Percentiles rank a stretch among this genome's conserved stretches.
Conservation (phyloP, 2,329 filamentous ascomycete genomes). For the Phialocephala subalpina region DNA sequence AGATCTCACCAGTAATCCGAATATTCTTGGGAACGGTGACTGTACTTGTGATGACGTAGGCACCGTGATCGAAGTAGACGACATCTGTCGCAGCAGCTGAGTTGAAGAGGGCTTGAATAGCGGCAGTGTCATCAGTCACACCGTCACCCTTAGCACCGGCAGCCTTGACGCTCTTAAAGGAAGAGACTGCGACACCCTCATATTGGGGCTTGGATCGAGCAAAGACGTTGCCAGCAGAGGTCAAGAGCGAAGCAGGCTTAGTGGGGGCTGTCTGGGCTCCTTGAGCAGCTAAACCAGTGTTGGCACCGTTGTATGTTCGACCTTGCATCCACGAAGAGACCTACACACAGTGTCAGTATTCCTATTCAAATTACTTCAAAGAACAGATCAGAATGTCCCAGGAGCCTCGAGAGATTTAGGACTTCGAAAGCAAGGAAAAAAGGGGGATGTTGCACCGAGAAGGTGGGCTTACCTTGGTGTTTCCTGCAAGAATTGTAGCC, state of each 20-base stretch:
- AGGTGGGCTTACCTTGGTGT: too few relatives aligned
- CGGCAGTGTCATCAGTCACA: slow-evolving; percentile 83
- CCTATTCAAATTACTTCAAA: too few relatives aligned
- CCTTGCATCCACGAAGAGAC: slow-evolving; percentile 83
- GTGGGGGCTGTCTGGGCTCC: slow-evolving; percentile 59
- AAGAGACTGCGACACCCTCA: slow-evolving; percentile 67
- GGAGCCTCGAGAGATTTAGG: too few relatives aligned
- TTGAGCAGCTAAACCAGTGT: slow-evolving; percentile 64
- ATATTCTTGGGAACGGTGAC: slow-evolving; percentile 79
- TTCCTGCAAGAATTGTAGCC: slow-evolving; percentile 71
- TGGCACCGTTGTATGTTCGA: slow-evolving; percentile 65
- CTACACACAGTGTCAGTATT: too few relatives aligned
- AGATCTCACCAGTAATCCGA: slow-evolving; percentile 90
- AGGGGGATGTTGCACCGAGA: too few relatives aligned
- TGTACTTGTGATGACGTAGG: slow-evolving; percentile 71
- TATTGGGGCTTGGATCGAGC: slow-evolving; percentile 93
- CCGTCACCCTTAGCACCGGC: slow-evolving; percentile 90
- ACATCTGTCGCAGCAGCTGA: slow-evolving; percentile 68
- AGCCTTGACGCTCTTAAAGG: slow-evolving; percentile 84
- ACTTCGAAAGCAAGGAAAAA: too few relatives aligned
- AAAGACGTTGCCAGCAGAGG: slow-evolving; percentile 72
- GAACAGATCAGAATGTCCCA: too few relatives aligned
- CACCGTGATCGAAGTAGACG: slow-evolving; percentile 78
- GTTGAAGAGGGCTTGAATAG: slow-evolving; percentile 82
- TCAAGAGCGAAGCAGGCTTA: slow-evolving; percentile 74